A percentile compares a stretch with the other conserved stretches of the same genome.
phyloP scores from a whole-genome alignment of 257 asterid species.

The Nicotiana tabacum region DNA sequence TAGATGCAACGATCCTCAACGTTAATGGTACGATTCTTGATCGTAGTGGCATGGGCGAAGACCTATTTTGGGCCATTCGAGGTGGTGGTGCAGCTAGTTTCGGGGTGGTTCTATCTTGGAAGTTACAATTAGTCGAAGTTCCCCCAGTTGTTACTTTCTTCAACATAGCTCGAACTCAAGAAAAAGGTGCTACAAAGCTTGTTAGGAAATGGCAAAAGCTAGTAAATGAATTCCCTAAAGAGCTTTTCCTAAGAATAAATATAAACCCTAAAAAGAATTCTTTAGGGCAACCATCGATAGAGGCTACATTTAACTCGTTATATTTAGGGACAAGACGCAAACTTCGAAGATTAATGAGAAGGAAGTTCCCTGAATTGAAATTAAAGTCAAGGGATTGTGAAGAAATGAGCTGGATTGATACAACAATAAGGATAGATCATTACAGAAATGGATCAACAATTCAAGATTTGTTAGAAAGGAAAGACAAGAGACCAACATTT shows the following conservation, averaged over 20 bases:
- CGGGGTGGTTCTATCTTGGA: constrained; percentile 49
- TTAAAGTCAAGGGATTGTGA: constrained; percentile 27
- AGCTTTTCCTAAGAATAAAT: constrained; percentile 43
- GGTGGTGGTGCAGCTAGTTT: constrained; percentile 72
- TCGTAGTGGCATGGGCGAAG: constrained; percentile 53
- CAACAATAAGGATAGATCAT: constrained; percentile 4
- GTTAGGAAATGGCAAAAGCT: constrained; percentile 40
- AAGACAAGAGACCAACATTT: constrained; percentile 19
- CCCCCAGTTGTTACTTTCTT: constrained; percentile 43
- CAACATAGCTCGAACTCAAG: constrained; percentile 20
- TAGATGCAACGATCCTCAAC: constrained; percentile 40
- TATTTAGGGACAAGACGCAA: constrained; percentile 28
- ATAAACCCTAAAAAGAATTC: constrained; percentile 15
- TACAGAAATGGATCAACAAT: not conserved
- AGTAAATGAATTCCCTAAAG: constrained; percentile 25
- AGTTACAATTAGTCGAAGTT: constrained; percentile 36
- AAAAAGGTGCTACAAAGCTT: constrained; percentile 22
- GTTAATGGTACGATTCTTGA: constrained; percentile 35
- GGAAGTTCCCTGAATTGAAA: constrained; percentile 35
- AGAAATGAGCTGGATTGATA: constrained; percentile 58
- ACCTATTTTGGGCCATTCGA: constrained; percentile 56
- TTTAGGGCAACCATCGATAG: constrained; percentile 2
- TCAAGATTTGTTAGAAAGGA: constrained; percentile 4
- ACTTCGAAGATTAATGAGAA: constrained; percentile 14
- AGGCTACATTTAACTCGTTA: constrained; percentile 27